Conservation (phyloP, 1,284 basidiomycete species). For the Athelia sp. region DNA sequence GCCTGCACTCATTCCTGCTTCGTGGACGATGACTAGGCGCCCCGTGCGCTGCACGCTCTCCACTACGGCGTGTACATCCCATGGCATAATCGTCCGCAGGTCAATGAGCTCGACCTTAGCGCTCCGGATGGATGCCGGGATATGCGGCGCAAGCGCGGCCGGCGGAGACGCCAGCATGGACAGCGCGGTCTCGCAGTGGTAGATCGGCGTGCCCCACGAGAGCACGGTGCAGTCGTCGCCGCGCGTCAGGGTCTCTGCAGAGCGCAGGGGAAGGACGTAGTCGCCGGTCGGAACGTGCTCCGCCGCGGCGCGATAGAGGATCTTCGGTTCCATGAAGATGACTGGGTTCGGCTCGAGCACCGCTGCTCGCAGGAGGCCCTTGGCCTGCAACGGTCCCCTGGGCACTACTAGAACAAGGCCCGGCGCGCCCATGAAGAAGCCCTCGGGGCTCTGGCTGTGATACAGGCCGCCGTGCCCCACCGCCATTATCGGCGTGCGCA, state of each 20-base stretch:
- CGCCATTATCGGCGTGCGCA: slow-evolving; percentile 85
- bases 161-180: slow-evolving; percentile 67
- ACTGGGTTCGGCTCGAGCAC: slow-evolving; percentile 92
- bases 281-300: slow-evolving; percentile 92
- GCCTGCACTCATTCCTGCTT: slow-evolving; percentile 81
- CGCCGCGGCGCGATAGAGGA: slow-evolving; percentile 84
- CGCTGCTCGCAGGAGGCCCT: slow-evolving; percentile 80
- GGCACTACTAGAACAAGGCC: slow-evolving; percentile 94
- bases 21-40: slow-evolving; percentile 82
- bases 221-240: slow-evolving; percentile 86
- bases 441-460: slow-evolving; percentile 93
- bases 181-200: slow-evolving; percentile 82
- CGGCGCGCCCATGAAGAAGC: slow-evolving; percentile 87
- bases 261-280: slow-evolving; percentile 75
- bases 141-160: slow-evolving; percentile 55
- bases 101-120: slow-evolving; percentile 89
- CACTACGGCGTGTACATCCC: slow-evolving; percentile 79
- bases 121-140: slow-evolving; percentile 64
- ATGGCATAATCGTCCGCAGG: slow-evolving; percentile 84
- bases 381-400: slow-evolving; percentile 90
- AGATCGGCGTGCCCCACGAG: slow-evolving; percentile 90
- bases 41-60: slow-evolving; percentile 83
- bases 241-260: slow-evolving; percentile 69
- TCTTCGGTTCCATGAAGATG: slow-evolving; percentile 93
- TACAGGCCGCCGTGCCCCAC: slow-evolving; percentile 93